Percentiles rank a stretch among this genome's conserved stretches.
phyloP scores from a whole-genome alignment of 2,329 filamentous ascomycete species.

The Cordyceps militaris region DNA sequence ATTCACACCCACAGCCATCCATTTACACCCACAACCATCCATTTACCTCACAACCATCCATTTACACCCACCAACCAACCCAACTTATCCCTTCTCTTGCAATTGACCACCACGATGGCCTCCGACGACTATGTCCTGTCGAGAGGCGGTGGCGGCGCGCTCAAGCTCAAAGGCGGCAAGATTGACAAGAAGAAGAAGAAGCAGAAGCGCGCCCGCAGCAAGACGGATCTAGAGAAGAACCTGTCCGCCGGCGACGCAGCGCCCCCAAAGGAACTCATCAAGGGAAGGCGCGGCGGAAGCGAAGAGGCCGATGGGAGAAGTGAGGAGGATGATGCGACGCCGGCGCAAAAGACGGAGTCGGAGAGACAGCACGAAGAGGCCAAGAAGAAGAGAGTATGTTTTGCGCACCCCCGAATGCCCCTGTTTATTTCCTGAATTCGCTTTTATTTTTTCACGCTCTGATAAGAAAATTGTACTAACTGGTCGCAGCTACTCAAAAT shows the following conservation, averaged over 20 bases:
- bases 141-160: slow-evolving; percentile 61
- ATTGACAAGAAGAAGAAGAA: slow-evolving; percentile 60
- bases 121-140: slow-evolving; percentile 65
- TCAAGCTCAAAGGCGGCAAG: slow-evolving; percentile 78
- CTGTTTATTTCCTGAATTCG: background rate
- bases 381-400: slow-evolving; percentile 66
- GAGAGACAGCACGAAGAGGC: slow-evolving; percentile 76
- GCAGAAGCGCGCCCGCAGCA: slow-evolving; percentile 42
- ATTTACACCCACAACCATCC: background rate
- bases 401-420: background rate
- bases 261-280: slow-evolving; percentile 21
- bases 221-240: slow-evolving; percentile 40
- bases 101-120: slow-evolving; percentile 44
- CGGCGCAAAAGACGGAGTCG: slow-evolving; percentile 67
- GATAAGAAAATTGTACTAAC: background rate
- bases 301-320: slow-evolving; percentile 15
- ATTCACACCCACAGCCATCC: too few relatives aligned
- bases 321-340: slow-evolving; percentile 17
- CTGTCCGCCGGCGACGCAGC: slow-evolving; percentile 28
- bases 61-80: background rate
- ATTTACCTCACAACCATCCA: too few relatives aligned
- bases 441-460: background rate
- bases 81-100: background rate
- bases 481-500: slow-evolving; percentile 65
- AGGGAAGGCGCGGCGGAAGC: slow-evolving; percentile 20